Evolutionary conservation across 2,329 filamentous ascomycete species (phyloP).

Genomic region (Exophiala aquamarina): DNA sequence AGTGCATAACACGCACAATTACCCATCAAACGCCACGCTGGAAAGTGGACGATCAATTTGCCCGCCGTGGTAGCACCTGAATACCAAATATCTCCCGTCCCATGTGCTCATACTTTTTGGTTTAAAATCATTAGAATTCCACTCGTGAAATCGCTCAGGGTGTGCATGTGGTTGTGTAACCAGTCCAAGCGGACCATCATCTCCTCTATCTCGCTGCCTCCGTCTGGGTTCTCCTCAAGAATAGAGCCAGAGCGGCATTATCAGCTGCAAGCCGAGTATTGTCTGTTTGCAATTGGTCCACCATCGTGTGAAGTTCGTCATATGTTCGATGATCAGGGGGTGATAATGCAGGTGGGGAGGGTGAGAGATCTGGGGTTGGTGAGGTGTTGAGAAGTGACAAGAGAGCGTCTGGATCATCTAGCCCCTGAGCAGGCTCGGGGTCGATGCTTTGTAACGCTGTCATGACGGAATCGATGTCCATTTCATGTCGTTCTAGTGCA

Average conservation of each 20-base stretch:
- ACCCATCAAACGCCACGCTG: too few relatives aligned
- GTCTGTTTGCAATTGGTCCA: conserved; percentile 17
- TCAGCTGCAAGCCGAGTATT: conserved; percentile 13
- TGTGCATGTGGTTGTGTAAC: too few relatives aligned
- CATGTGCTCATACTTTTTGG: too few relatives aligned
- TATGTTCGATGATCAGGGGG: conserved; percentile 1
- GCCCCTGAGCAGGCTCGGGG: conserved; percentile 1
- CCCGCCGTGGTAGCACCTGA: too few relatives aligned
- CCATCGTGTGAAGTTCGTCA: conserved; percentile 4
- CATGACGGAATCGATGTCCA: conserved; percentile 19
- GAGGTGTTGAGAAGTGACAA: neutral
- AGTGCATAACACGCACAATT: too few relatives aligned
- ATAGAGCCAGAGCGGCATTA: conserved; percentile 11
- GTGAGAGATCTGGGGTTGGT: conserved; percentile 3
- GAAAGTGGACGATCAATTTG: too few relatives aligned
- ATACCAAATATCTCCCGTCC: too few relatives aligned
- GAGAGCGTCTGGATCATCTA: conserved; percentile 1
- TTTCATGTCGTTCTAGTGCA: conserved; percentile 43
- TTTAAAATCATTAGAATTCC: too few relatives aligned
- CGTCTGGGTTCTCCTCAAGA: conserved; percentile 17
- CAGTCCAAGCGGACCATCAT: too few relatives aligned
- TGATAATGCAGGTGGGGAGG: conserved; percentile 1
- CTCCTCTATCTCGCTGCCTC: conserved; percentile 19
- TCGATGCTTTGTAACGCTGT: conserved; percentile 10
- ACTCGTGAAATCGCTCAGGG: too few relatives aligned